Evolutionary conservation across 192 early-diverging fungal species (phyloP), one percentile per base, ranked within the genome.

Genomic region (Mortierella alpina): DNA sequence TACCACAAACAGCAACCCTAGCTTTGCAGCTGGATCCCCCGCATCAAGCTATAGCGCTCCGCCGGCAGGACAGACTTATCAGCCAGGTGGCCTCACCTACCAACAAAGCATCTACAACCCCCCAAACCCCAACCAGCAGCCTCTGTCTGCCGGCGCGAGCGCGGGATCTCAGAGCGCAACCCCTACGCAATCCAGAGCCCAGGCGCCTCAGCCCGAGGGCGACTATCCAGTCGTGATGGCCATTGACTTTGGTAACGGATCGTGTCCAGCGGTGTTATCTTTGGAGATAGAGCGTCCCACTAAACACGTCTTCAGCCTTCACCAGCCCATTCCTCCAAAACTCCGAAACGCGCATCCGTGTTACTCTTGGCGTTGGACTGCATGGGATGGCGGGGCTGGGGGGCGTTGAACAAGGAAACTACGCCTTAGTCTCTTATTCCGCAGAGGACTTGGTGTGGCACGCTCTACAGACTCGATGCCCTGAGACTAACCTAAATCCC

Each of bases 211-310:
- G 22, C 68, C 68, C 5, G 75, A 78, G 31, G 68, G 63, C 0
- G 84, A 85, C 15, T 87, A 85, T 42, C 84, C 82, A 53, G 76
- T 87, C 14, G 72, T 87, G 20, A 77, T 87, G 70, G 84, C 84
- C 42, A 87, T 87, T 49, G 86, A 85, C 48, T 84, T 87, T 66
- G 84, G 83, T 85, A 85, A 44, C 31, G 52, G 40, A 59, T 5
- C 23, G 22, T 51, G 17, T 0, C 59, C 49, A 50, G 17, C 17
- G 49, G 17, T 50, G 17, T 50, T 11, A 4, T 50, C 4, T 14
- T 11, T 1, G 49, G 17, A 4, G 17, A 17, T 11, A 17, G 49
- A 50, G 12, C 10, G 49, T 17, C 17, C 10, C 1, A 17, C 49
- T 4, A 14, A 50, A 17, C 10, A 50, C 4, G 12, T 4, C 49